Conservation (phyloP, 495 filamentous ascomycete species). For the Sordaria brevicollis region DNA sequence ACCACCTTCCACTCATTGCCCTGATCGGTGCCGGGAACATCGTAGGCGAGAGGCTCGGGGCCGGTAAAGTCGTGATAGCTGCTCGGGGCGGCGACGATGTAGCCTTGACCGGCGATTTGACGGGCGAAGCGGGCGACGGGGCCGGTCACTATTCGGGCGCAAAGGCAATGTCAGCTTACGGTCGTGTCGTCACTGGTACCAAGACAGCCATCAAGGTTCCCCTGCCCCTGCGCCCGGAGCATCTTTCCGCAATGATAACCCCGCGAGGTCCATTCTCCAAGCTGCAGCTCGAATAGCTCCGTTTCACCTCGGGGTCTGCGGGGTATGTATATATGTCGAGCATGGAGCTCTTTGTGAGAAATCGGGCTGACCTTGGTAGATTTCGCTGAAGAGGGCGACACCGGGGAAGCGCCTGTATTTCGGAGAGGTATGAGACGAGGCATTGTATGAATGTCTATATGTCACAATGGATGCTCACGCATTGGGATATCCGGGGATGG, state of each 20-base stretch:
- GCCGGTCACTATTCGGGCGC: conserved; percentile 60
- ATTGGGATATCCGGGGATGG: conserved; percentile 72
- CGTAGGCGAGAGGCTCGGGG: conserved; percentile 75
- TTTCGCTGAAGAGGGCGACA: conserved; percentile 87
- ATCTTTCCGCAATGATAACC: neutral
- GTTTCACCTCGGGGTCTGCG: neutral
- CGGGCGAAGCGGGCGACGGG: conserved; percentile 85
- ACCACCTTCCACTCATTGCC: conserved; percentile 79
- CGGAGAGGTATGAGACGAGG: conserved; percentile 12
- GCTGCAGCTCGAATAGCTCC: neutral
- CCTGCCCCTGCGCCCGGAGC: neutral
- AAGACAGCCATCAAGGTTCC: neutral
- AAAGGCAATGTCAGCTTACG: neutral
- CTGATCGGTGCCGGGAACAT: conserved; percentile 75
- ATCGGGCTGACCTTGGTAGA: conserved; percentile 68
- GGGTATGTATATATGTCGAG: neutral
- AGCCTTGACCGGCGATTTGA: conserved; percentile 87
- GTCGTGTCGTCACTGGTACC: neutral
- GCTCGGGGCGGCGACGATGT: conserved; percentile 83
- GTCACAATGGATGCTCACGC: conserved; percentile 37
- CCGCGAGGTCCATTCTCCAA: neutral
- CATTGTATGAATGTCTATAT: neutral
- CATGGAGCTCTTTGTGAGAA: neutral
- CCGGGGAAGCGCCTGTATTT: conserved; percentile 62
- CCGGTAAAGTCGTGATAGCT: conserved; percentile 91